Percentiles rank a stretch among this genome's conserved stretches.
Conservation (phyloP, 768 basidiomycete genomes). For the Amanita subjunquillea region DNA sequence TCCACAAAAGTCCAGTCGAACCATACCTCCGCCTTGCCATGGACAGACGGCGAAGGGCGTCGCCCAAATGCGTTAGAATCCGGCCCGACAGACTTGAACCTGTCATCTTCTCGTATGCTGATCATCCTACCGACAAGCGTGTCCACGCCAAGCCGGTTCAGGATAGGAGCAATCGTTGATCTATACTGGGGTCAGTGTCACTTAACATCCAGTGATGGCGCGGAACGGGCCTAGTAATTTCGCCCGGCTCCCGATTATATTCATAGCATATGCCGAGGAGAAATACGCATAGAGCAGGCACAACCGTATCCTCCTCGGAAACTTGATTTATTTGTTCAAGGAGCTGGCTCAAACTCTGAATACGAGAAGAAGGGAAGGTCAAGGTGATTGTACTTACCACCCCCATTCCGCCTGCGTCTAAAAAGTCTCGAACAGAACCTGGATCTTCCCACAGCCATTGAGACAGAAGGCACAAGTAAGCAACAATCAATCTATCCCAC, state of each 20-base stretch:
- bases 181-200: constrained; percentile 23
- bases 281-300: constrained; percentile 88
- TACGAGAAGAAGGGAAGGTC: background rate
- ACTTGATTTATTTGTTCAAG: constrained; percentile 93
- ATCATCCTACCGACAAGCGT: constrained; percentile 80
- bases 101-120: constrained; percentile 82
- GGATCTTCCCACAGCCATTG: constrained; percentile 99
- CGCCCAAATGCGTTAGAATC: constrained; percentile 65
- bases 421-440: constrained; percentile 75
- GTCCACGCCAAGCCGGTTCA: constrained; percentile 85
- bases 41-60: constrained; percentile 20
- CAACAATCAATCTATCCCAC: constrained; percentile 85
- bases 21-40: constrained; percentile 83
- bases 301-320: constrained; percentile 72
- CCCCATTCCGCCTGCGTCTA: constrained; percentile 83
- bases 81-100: constrained; percentile 85
- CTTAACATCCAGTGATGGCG: background rate
- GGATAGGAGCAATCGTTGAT: constrained; percentile 78
- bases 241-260: constrained; percentile 90
- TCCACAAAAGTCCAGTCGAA: constrained; percentile 98
- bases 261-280: constrained; percentile 92
- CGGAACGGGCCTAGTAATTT: constrained; percentile 73
- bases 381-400: constrained; percentile 48
- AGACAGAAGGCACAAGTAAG: constrained; percentile 71
- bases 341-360: constrained; percentile 39